Evolutionary conservation across 768 basidiomycete species (phyloP), one percentile per base, ranked within the genome.

Genomic region (Suillus subluteus): DNA sequence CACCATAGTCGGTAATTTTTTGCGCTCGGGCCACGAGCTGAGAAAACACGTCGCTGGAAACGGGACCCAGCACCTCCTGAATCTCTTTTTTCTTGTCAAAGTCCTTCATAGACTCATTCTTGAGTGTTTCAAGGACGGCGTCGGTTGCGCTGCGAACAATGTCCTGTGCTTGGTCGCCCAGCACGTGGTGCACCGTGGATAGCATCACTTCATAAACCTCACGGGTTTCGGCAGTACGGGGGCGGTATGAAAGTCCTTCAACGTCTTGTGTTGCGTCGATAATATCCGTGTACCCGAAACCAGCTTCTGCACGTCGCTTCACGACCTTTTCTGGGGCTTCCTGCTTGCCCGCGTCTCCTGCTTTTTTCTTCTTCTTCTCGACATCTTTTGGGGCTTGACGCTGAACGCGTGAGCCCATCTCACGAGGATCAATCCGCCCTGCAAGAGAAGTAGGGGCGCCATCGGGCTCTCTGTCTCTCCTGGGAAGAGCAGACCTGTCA

Each of bases 71-170:
- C n/a, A 87, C 78, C 21, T 88, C 88, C 77, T 97, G 92, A 7
- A 97, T 86, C 74, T 98, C 95, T 81, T 88, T 92, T 79, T 98
- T 97, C 84, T 96, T 96, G 83, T 98, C 97, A 72, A 98, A 96
- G 74, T 98, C 96, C 79, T 96, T 97, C 80, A 95, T 76, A 66
- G 84, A 83, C 71, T 98, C 95, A 71, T 86, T 91, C 80, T 98
- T 99, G 69, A 99, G 83, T 5, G 87, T 85, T 79, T 96, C 95
- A 58, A 99, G 80, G 1, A 96, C 90, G 0, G 87, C 86, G 78
- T 99, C 97, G n/a, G 98, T 92, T 1, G 98, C 98, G 69, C 92
- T 95, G 23, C 97, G 91, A 58, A 99, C 90, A 72, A 99, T 90
- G 69, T 98, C 96, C 75, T 98, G 96, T 0, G 96, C 94, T 75